Base-by-base conservation (phyloP, 208 protist species). In the Tetramitus jugosus region DNA sequence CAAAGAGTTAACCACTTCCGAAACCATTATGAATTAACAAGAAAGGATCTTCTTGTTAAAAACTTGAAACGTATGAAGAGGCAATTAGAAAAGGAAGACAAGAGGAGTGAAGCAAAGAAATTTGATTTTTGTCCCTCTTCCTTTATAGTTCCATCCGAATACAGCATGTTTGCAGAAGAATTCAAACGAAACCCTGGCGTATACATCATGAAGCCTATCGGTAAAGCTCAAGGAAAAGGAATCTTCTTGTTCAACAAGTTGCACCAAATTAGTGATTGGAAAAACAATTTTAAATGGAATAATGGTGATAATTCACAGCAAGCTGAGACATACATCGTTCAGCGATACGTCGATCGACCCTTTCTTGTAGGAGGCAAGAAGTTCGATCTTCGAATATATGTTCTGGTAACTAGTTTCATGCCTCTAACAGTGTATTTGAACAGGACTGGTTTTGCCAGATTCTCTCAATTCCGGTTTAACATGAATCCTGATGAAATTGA, bases 301-400 rank as follows among this genome's bases (percentile, higher is more conserved):
- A 1, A 26, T 39, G 78, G 79, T 0, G 17, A 39, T n/a, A n/a
- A n/a, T n/a, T n/a, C n/a, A n/a, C 62, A 89, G 65, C 72, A 33
- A 65, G 74, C 78, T 13, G 85, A 91, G 60, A 71, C 80, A 26
- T 91, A 92, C 64, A 78, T 71, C 10, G 65, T 31, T 52, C 65
- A 71, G n/a, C n/a, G 49, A 75, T 98, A 98, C 87, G 94, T 98
- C 65, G 84, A 87, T 17, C 91, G 96, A 56, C 96, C 96, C 23
- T 86, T 97, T 31, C 85, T 98, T 35, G 94, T 98, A 74, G 92
- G 91, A 3, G 93, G 93, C 1, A 91, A 92, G 71, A 98, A 98
- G 85, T 98, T 98, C 80, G 96, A 98, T 80, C 84, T 98, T 76
- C 91, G 96, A 13, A 83, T 98, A 17, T 98, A 97, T 86, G 91